Base-by-base conservation (phyloP, 1,284 basidiomycete genomes). In the Sporisorium exsertum region DNA sequence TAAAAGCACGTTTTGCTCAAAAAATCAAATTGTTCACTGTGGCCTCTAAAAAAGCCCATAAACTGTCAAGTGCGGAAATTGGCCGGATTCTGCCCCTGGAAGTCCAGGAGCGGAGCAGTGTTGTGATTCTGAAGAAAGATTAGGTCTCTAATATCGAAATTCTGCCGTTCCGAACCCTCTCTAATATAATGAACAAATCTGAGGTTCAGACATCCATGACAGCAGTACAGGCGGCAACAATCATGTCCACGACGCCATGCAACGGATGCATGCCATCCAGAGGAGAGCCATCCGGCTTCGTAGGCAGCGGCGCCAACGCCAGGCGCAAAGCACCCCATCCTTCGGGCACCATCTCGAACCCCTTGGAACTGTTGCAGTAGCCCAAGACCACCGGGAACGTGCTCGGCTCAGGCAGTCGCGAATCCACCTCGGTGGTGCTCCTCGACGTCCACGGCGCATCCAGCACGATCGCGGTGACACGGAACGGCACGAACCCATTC, bases 191-290 rank as follows among this genome's bases (percentile, higher is more conserved):
- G n/a, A n/a, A n/a, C n/a, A n/a, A n/a, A n/a, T n/a, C n/a, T n/a
- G n/a, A n/a, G n/a, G n/a, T 9, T 72, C 55, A 80, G 22, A 76
- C 55, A 55, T 76, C 78, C 76, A 80, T 80, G 10, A 80, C 67
- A 1, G 78, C 78, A 1, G 64, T 55, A 32, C 72, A 73, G 2
- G 72, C 78, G 0, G 76, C 72, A 29, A 72, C 64, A 40, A 80
- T 80, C 32, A 80, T 10, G 51, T 80, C 78, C 10, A 63, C 54
- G 7, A 80, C 77, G 24, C 72, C 78, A 10, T 60, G 49, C 51
- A 73, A 32, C 0, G 78, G 75, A 52, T 69, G 60, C 7, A 52
- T 16, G n/a, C 59, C 63, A 20, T 68, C 65, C 27, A 75, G 37
- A 2, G 55, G 20, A 0, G 42, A 18, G 2, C 60, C 60, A 42